These are phyloP conservation scores for Exidia glandulosa DNA, from an alignment of 768 basidiomycete species.

Conservation along the genomic window DNA sequence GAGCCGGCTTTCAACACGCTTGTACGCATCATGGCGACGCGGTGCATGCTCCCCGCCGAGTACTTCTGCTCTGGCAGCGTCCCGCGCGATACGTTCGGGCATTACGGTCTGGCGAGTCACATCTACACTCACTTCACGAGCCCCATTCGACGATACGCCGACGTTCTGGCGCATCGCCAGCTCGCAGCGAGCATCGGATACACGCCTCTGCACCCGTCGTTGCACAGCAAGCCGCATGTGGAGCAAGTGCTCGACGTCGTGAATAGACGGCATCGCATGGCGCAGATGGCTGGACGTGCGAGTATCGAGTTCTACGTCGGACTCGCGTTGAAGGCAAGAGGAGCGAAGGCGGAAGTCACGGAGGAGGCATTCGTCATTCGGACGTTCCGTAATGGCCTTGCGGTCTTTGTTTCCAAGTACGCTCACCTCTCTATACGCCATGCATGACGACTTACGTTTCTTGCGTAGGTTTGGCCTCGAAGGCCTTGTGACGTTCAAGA, in stretches of 20 bases:
- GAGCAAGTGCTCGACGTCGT: slow-evolving; percentile 79
- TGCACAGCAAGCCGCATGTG: slow-evolving; percentile 82
- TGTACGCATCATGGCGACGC: slow-evolving; percentile 96
- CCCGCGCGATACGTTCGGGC: slow-evolving; percentile 82
- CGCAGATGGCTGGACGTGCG: slow-evolving; percentile 94
- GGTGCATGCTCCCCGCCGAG: slow-evolving; percentile 97
- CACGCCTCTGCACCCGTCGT: slow-evolving; percentile 67
- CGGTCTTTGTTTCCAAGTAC: slow-evolving; percentile 92
- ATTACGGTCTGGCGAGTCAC: slow-evolving; percentile 93
- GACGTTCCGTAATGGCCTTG: slow-evolving; percentile 87
- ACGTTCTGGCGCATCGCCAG: slow-evolving; percentile 91
- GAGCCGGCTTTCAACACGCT: slow-evolving; percentile 94
- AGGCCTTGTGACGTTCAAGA: slow-evolving; percentile 90
- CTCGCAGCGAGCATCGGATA: slow-evolving; percentile 83
- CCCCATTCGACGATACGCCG: slow-evolving; percentile 95
- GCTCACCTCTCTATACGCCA: slow-evolving; percentile 21
- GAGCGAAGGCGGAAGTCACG: slow-evolving; percentile 32
- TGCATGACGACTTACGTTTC: neutral
- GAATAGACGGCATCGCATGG: slow-evolving; percentile 88
- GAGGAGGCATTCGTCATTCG: slow-evolving; percentile 92
- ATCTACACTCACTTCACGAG: slow-evolving; percentile 99
- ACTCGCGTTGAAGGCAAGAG: slow-evolving; percentile 68
- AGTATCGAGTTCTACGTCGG: slow-evolving; percentile 98
- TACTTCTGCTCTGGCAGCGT: slow-evolving; percentile 97
- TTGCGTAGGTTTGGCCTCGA: slow-evolving; percentile 73